Percentiles rank a stretch among this genome's conserved stretches.
Conservation (phyloP, 2,329 filamentous ascomycete genomes). For the Grosmannia clavigera region DNA sequence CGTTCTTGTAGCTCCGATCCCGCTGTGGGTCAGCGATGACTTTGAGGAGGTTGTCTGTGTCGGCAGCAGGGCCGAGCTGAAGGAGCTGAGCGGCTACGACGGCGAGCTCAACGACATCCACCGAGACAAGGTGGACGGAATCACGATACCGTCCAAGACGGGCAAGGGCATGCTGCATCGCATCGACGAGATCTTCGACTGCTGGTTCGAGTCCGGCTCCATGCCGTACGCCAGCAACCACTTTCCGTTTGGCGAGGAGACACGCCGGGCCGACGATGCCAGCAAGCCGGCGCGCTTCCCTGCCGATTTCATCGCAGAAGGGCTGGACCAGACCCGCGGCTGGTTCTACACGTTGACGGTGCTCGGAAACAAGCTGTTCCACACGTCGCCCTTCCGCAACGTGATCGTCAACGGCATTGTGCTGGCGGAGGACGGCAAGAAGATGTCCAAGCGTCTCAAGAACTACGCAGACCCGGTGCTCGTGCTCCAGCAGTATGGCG, state of each 20-base stretch:
- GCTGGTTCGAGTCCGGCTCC: constrained; percentile 40
- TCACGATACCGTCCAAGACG: constrained; percentile 82
- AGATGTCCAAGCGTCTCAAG: constrained; percentile 96
- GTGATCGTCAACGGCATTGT: constrained; percentile 45
- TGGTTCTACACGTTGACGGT: constrained; percentile 96
- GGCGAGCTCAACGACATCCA: constrained; percentile 79
- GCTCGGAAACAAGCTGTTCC: constrained; percentile 62
- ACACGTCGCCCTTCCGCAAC: constrained; percentile 64
- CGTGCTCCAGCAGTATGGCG: constrained; percentile 79
- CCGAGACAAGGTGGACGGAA: constrained; percentile 83
- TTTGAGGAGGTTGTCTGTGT: constrained; percentile 76
- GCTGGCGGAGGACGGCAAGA: constrained; percentile 61
- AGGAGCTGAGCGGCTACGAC: constrained; percentile 71
- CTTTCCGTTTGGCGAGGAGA: constrained; percentile 59
- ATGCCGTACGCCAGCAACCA: constrained; percentile 46
- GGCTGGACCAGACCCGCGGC: constrained; percentile 72
- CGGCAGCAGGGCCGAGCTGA: constrained; percentile 74
- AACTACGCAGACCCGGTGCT: constrained; percentile 84
- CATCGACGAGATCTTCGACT: constrained; percentile 50
- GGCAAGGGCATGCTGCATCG: constrained; percentile 52
- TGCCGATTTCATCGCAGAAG: constrained; percentile 39
- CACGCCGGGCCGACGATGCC: constrained; percentile 69
- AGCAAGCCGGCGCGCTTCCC: constrained; percentile 23
- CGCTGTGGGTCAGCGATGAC: constrained; percentile 73
- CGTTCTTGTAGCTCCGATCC: constrained; percentile 5